A percentile compares a stretch with the other conserved stretches of the same genome.
These are phyloP conservation scores for Amoebophrya sp. DNA, from an alignment of 169 alveolate genomes.

Conservation along the genomic window DNA sequence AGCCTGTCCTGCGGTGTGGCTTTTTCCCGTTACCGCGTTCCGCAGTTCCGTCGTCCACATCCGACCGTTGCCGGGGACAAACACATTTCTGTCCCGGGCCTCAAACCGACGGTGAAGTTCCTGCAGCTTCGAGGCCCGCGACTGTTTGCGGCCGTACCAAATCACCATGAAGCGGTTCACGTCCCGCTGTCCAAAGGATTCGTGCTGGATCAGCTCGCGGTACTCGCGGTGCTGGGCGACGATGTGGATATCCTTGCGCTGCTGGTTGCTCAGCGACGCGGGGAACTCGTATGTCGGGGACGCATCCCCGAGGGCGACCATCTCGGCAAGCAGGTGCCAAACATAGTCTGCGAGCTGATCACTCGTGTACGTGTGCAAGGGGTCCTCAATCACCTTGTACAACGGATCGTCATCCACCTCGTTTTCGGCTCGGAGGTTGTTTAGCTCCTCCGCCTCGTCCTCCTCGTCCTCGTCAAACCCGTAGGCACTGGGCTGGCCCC, in stretches of 20 bases:
- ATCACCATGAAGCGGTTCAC: neutral
- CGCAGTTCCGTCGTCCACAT: too few species aligned
- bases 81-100: too few species aligned
- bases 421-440: too few species aligned
- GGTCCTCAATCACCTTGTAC: too few species aligned
- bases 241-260: neutral
- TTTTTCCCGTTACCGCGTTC: too few species aligned
- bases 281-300: conserved; percentile 1
- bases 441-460: too few species aligned
- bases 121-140: neutral
- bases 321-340: neutral
- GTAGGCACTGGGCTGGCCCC: too few species aligned
- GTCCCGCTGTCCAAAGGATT: neutral
- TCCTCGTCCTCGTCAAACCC: too few species aligned
- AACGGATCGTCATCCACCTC: too few species aligned
- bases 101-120: neutral
- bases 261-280: neutral
- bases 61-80: too few species aligned
- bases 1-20: too few species aligned
- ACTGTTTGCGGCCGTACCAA: neutral
- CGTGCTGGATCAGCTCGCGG: neutral
- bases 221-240: neutral
- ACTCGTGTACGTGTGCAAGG: too few species aligned
- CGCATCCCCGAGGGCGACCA: neutral
- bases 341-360: neutral